phyloP scores from a whole-genome alignment of 176 grass and related monocot species.

The Areca catechu region DNA sequence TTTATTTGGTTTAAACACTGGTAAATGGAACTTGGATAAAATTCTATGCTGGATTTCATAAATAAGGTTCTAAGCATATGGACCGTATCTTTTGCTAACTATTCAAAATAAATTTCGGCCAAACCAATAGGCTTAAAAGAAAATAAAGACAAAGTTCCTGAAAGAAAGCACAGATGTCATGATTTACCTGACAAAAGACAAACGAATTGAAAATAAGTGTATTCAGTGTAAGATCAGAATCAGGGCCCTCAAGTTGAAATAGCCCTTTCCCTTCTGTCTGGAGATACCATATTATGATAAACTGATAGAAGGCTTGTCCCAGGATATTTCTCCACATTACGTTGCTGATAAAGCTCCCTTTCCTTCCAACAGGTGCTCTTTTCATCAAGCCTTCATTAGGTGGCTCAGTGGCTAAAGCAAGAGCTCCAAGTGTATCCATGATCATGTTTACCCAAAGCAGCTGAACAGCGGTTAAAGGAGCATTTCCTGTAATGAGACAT shows the following conservation, averaged over 20 bases:
- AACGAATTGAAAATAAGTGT: conserved; percentile 94
- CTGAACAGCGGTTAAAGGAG: conserved; percentile 78
- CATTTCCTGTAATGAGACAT: conserved; percentile 43
- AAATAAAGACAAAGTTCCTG: too few relatives aligned
- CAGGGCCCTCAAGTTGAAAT: conserved; percentile 49
- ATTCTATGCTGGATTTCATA: too few relatives aligned
- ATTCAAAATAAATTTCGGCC: too few relatives aligned
- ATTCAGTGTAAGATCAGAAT: conserved; percentile 47
- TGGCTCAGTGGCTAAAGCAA: conserved; percentile 85
- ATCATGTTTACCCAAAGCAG: conserved; percentile 99
- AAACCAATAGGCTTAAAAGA: too few relatives aligned
- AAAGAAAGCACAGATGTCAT: neutral
- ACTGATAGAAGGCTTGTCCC: conserved; percentile 69
- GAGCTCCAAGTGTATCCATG: conserved; percentile 91
- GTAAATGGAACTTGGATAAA: too few relatives aligned
- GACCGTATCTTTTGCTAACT: too few relatives aligned
- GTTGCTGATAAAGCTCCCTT: conserved; percentile 70
- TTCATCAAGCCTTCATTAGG: conserved; percentile 73
- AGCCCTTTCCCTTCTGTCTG: conserved; percentile 61
- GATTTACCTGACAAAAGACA: conserved; percentile 86
- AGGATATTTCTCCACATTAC: conserved; percentile 91
- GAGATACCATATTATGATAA: conserved; percentile 69
- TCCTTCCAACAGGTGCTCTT: conserved; percentile 61
- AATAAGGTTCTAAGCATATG: too few relatives aligned
- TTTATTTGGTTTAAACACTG: too few relatives aligned